Evolutionary conservation across 176 grass and related monocot genomes (phyloP).

Genomic region (Microstegium vimineum): DNA sequence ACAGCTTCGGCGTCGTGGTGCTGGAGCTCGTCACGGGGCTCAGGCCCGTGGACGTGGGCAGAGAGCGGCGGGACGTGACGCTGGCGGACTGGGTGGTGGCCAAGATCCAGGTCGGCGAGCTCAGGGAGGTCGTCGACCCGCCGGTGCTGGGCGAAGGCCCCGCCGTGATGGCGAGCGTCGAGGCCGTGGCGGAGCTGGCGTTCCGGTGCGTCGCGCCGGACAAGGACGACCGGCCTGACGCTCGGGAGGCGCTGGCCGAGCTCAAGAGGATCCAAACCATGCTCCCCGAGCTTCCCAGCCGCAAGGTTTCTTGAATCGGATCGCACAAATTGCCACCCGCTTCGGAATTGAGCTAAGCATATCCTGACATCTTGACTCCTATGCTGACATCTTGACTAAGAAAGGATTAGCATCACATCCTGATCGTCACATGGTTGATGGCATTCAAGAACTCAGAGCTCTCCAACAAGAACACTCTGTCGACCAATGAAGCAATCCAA

Average conservation of each 20-base stretch:
- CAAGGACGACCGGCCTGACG: conserved; percentile 89
- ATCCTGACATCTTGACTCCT: neutral
- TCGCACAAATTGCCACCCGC: neutral
- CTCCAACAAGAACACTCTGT: neutral
- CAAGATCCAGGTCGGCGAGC: conserved; percentile 87
- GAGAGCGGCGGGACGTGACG: conserved; percentile 78
- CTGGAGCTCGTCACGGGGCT: conserved; percentile 89
- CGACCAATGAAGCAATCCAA: too few relatives aligned
- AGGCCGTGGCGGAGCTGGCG: conserved; percentile 74
- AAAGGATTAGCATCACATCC: neutral
- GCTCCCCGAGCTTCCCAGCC: conserved; percentile 22
- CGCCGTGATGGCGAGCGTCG: conserved; percentile 50
- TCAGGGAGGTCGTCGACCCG: conserved; percentile 77
- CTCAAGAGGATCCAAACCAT: conserved; percentile 63
- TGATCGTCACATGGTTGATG: neutral
- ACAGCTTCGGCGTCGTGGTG: conserved; percentile 97
- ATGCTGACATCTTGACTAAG: neutral
- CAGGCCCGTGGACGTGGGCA: conserved; percentile 67
- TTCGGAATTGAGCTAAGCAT: neutral
- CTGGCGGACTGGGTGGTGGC: conserved; percentile 81
- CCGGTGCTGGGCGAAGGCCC: conserved; percentile 50
- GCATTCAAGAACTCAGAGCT: too few relatives aligned
- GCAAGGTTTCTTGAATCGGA: conserved; percentile 29
- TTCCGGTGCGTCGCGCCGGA: conserved; percentile 89
- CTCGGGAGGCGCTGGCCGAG: conserved; percentile 67